Conservation (phyloP, 2,329 filamentous ascomycete species). For the Dactylellina drechsleri region DNA sequence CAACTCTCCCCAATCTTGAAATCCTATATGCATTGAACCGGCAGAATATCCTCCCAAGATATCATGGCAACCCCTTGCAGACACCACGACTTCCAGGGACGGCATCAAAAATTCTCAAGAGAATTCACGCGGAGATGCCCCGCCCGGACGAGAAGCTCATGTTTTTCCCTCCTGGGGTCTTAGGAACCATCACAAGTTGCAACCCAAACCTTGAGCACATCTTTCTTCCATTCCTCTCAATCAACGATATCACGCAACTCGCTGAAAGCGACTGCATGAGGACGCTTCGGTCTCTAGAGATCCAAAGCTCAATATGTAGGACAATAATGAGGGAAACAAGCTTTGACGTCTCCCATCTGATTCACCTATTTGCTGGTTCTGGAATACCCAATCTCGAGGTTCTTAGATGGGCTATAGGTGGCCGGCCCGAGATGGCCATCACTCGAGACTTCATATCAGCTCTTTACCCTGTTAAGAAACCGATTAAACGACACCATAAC, state of each 20-base stretch:
- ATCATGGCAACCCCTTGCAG: constrained; percentile 42
- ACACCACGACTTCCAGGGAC: constrained; percentile 40
- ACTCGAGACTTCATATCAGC: constrained; percentile 21
- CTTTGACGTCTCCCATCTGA: constrained; percentile 36
- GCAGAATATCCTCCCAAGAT: constrained; percentile 45
- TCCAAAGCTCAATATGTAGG: constrained; percentile 46
- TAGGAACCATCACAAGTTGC: constrained; percentile 40
- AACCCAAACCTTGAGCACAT: constrained; percentile 46
- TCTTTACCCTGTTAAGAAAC: constrained; percentile 7
- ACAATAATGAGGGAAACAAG: constrained; percentile 45
- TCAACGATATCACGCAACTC: constrained; percentile 32
- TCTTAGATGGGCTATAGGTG: constrained; percentile 44
- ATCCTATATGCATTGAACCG: constrained; percentile 44
- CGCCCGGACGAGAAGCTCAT: constrained; percentile 48
- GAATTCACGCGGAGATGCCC: constrained; percentile 48
- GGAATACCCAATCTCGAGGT: constrained; percentile 44
- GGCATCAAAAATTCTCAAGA: constrained; percentile 18
- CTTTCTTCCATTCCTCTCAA: constrained; percentile 43
- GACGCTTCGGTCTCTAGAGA: constrained; percentile 39
- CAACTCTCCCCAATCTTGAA: constrained; percentile 39
- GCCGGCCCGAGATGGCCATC: constrained; percentile 40
- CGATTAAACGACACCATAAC: constrained; percentile 21
- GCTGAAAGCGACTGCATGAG: constrained; percentile 33
- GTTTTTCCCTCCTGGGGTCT: constrained; percentile 48
- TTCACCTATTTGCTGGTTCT: constrained; percentile 29